A percentile compares a stretch with the other conserved stretches of the same genome.
These are phyloP conservation scores for Monosporascus sp. DNA, from an alignment of 2,329 filamentous ascomycete genomes.

Conservation along the genomic window DNA sequence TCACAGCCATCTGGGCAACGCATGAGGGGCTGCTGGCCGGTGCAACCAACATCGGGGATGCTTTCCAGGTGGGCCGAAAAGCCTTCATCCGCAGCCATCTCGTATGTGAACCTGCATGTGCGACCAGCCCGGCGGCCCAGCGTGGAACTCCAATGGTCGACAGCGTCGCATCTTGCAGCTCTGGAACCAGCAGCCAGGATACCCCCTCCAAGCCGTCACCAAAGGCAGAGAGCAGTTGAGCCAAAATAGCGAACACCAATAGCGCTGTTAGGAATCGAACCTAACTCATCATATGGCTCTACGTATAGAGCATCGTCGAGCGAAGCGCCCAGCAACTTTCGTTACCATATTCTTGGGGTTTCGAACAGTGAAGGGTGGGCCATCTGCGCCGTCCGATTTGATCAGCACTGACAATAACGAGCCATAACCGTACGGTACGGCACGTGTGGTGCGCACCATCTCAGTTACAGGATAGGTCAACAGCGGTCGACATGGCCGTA, in stretches of 20 bases:
- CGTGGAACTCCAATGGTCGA: background rate
- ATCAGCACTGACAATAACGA: background rate
- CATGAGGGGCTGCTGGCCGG: background rate
- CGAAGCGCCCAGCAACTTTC: background rate
- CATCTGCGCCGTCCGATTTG: background rate
- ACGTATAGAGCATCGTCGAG: too few species aligned
- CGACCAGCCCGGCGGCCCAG: background rate
- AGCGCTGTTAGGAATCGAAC: too few species aligned
- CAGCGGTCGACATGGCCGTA: too few species aligned
- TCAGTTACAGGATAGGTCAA: too few species aligned
- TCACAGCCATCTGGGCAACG: background rate
- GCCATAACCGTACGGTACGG: too few species aligned
- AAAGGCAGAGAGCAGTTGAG: background rate
- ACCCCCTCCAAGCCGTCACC: background rate
- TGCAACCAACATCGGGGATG: background rate
- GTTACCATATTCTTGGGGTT: background rate
- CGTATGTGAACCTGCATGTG: background rate
- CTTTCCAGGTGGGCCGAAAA: background rate
- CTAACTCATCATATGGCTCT: too few species aligned
- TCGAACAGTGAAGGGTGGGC: background rate
- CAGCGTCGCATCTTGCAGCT: background rate
- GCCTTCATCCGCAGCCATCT: too few species aligned
- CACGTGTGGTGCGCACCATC: too few species aligned
- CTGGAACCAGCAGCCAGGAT: background rate
- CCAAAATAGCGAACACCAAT: too few species aligned